Evolutionary conservation across 2,329 filamentous ascomycete species (phyloP), one percentile per base, ranked within the genome.

Genomic region (Cordyceps cateniannulata): DNA sequence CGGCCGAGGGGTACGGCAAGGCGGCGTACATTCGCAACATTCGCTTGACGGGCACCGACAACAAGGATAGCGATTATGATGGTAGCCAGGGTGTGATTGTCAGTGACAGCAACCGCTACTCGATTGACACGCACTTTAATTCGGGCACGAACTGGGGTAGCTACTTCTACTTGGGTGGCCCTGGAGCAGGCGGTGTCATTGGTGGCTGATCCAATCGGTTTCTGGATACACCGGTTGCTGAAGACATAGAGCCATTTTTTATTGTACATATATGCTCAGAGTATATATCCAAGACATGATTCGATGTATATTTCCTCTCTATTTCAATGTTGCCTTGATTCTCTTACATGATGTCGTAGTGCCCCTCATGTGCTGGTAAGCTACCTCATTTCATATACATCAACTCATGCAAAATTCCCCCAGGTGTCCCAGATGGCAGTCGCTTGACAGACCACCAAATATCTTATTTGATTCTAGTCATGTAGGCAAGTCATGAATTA

Each of bases 11-110:
- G 16, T 52, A 51, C 25, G 60, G 55, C 45, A 59, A 53, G 25
- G 60, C 60, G 12, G 62, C 62, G 8, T 63, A 63, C 16, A 60
- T 63, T 20, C 59, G 56, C 25, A 62, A 62, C 22, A 56, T 63
- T 8, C 42, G 25, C 16, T 24, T 59, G 25, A 59, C 52, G 1
- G 60, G 48, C n/a, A 38, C 56, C 8, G 42, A 50, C 10, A 51
- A 44, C 14, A 25, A 27, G 4, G 60, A 50, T 9, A 22, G 18
- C 25, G 45, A 56, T n/a, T 63, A 63, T 22, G 60, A 63, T 16
- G 62, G 62, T 44, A 62, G 60, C 9, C 20, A 3, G 9, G 54
- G 56, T 6, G 29, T 59, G 1, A 29, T 49, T 35, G 59, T 63
- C 7, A 60, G 55, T 45, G 62, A 63, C 55, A 25, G 49, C 18